Base-by-base conservation (phyloP, 2,329 filamentous ascomycete genomes). In the Dactylellina drechsleri region DNA sequence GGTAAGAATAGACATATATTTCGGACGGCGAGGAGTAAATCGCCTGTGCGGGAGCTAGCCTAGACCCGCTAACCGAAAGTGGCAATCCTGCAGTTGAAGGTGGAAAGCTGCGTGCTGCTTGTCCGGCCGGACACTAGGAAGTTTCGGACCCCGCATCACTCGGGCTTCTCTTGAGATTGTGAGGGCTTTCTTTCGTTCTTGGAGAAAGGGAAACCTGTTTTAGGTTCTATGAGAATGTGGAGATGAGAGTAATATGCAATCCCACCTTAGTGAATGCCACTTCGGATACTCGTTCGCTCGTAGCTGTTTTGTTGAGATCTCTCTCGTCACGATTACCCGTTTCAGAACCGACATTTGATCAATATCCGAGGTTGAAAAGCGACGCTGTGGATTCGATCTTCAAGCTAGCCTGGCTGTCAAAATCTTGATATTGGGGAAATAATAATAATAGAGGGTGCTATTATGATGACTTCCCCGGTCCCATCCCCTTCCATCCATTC, bases 281-380 rank as follows among this genome's bases (percentile, higher is more conserved):
- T 36, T 36, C 23, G 23, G 23, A 23, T 23, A 4, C 23, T 23
- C 23, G 23, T 23, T 23, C 31, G 31, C 6, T 1, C 31, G 6
- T 2, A 36, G 31, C 10, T n/a, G 49, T 49, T 61, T 40, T 52
- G 58, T 61, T 61, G 58, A 47, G 57, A n/a, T 50, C n/a, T 8
- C 23, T 18, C 41, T 65, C 66, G 66, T 65, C n/a, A 58, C 66
- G 66, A 71, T 59, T 65, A 26, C 66, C 31, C 59, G 12, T n/a
- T 57, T 71, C 36, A 16, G 52, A 43, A 52, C 50, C 18, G 12
- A 8, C 47, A 23, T 23, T 23, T 23, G n/a, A 13, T 36, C 31
- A 36, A 36, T 50, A 72, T 45, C 67, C 68, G 68, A 73, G 68
- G 68, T 73, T 73, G 68, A 73, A 73, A 65, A 41, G 47, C 54